Evolutionary conservation across 768 basidiomycete species (phyloP).

Genomic region (Chiua virens): DNA sequence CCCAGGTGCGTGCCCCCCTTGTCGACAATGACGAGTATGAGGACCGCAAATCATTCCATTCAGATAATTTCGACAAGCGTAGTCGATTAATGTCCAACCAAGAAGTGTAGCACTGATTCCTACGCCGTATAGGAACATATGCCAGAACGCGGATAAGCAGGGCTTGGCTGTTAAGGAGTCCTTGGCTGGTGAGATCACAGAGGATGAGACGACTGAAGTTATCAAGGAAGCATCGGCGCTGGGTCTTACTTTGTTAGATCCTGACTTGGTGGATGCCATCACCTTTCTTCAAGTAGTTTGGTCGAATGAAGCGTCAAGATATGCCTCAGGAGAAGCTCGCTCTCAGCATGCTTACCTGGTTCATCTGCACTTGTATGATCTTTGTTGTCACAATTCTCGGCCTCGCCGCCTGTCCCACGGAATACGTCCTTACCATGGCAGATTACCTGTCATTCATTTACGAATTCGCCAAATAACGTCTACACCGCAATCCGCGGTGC

Average conservation of each 20-base stretch:
- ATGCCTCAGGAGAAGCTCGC: constrained; percentile 94
- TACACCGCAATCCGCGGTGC: constrained; percentile 88
- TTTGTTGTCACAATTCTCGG: constrained; percentile 93
- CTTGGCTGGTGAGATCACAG: constrained; percentile 80
- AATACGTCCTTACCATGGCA: constrained; percentile 80
- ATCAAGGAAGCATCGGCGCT: constrained; percentile 82
- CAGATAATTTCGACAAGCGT: constrained; percentile 78
- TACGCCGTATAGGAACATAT: constrained; percentile 95
- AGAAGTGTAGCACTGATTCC: constrained; percentile 86
- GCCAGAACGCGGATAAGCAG: constrained; percentile 78
- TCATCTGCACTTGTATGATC: constrained; percentile 81
- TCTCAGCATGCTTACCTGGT: constrained; percentile 94
- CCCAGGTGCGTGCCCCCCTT: constrained; percentile 77
- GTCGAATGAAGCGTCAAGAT: constrained; percentile 93
- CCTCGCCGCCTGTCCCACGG: constrained; percentile 87
- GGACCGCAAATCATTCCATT: constrained; percentile 68
- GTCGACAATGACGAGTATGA: constrained; percentile 80
- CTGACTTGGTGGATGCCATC: constrained; percentile 93
- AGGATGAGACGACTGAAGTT: constrained; percentile 87
- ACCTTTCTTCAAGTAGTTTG: constrained; percentile 63
- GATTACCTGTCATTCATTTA: constrained; percentile 75
- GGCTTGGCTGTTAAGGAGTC: constrained; percentile 77
- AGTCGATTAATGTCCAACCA: constrained; percentile 76
- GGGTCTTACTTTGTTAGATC: constrained; percentile 86
- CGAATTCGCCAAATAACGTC: constrained; percentile 68